Percentiles rank a stretch among this genome's conserved stretches.
Conservation (phyloP, 768 basidiomycete species). For the Omphalotus guepiniiformis region DNA sequence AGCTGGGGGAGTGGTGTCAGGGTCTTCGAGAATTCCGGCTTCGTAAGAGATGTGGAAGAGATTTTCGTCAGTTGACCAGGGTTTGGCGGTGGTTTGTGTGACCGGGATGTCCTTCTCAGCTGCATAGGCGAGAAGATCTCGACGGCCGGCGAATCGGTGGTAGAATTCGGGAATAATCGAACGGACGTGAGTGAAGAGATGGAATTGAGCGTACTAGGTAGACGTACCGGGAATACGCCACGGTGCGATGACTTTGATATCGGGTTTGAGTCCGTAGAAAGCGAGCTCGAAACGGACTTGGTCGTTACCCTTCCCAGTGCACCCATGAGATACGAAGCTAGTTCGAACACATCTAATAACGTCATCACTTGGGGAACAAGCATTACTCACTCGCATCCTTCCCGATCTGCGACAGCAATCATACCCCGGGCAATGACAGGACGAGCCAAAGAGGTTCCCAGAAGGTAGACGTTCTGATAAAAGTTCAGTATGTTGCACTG, state of each 20-base stretch:
- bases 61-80: conserved; percentile 99
- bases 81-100: conserved; percentile 91
- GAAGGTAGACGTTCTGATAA: conserved; percentile 84
- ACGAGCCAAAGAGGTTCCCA: conserved; percentile 95
- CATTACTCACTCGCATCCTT: conserved; percentile 87
- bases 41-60: conserved; percentile 99
- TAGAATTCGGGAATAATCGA: conserved; percentile 71
- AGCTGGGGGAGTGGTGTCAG: conserved; percentile 84
- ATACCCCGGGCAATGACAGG: conserved; percentile 99
- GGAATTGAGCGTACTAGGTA: not conserved
- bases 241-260: conserved; percentile 98
- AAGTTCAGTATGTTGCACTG: not conserved
- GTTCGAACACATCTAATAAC: not conserved
- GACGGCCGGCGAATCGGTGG: conserved; percentile 93
- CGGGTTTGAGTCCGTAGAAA: conserved; percentile 97
- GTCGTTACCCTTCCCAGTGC: conserved; percentile 99
- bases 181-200: not conserved
- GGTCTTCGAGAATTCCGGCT: conserved; percentile 97
- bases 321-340: conserved; percentile 95
- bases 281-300: conserved; percentile 99
- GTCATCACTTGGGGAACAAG: not conserved
- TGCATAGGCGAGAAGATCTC: conserved; percentile 88
- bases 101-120: conserved; percentile 88
- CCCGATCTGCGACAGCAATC: conserved; percentile 87
- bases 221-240: conserved; percentile 89